Conservation (phyloP, 192 early-diverging fungal species). For the Globomyces pollinis-pini region DNA sequence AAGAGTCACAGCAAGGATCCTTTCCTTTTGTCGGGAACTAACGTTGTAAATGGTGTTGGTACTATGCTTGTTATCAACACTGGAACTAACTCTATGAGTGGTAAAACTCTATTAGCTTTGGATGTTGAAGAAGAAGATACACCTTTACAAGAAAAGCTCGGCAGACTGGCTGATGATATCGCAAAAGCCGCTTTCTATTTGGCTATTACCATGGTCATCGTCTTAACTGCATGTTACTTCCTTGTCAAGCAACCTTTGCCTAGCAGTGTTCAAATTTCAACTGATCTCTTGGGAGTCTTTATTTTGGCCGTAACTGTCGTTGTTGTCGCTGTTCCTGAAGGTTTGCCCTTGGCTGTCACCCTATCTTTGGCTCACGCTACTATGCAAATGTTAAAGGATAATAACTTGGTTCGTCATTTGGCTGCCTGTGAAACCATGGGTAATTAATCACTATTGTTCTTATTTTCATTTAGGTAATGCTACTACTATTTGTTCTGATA, state of each 20-base stretch:
- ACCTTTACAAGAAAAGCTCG: constrained; percentile 88
- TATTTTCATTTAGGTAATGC: constrained; percentile 50
- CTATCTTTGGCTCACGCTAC: constrained; percentile 92
- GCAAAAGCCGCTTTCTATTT: constrained; percentile 86
- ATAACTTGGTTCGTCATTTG: constrained; percentile 92
- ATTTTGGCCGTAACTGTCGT: constrained; percentile 90
- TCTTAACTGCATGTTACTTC: constrained; percentile 82
- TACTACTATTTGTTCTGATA: constrained; percentile 97
- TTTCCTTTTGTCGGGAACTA: constrained; percentile 90
- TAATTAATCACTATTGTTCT: not conserved
- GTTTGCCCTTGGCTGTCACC: constrained; percentile 94
- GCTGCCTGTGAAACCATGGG: constrained; percentile 98
- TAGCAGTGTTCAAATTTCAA: not conserved
- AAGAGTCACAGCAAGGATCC: constrained; percentile 68
- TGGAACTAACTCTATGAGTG: constrained; percentile 82
- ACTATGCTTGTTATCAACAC: constrained; percentile 76
- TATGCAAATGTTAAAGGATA: constrained; percentile 90
- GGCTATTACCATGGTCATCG: constrained; percentile 78
- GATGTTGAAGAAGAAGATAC: constrained; percentile 80
- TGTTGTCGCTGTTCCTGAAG: constrained; percentile 98
- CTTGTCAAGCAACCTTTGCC: constrained; percentile 23
- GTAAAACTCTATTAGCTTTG: constrained; percentile 79
- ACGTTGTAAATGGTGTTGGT: constrained; percentile 83
- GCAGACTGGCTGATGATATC: constrained; percentile 80
- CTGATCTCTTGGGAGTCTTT: constrained; percentile 48